Conservation (phyloP, 164 flowering plant species). For the Tinospora cordifolia region DNA sequence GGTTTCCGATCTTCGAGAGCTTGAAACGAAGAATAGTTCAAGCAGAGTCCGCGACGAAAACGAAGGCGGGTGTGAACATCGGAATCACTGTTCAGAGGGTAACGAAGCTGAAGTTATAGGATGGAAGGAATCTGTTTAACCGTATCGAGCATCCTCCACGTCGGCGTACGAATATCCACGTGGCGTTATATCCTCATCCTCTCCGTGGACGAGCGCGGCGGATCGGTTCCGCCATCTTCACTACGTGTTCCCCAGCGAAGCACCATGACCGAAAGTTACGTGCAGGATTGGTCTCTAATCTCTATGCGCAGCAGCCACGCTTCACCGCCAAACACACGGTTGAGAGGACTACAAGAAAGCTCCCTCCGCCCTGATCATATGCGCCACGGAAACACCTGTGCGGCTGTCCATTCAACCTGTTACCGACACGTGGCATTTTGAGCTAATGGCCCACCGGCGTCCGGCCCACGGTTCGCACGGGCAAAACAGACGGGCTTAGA, state of each 20-base stretch:
- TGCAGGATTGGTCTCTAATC: background rate
- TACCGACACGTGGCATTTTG: too few relatives aligned
- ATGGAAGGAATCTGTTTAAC: background rate
- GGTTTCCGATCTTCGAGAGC: background rate
- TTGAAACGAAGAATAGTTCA: background rate
- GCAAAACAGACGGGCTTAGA: too few relatives aligned
- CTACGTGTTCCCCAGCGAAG: background rate
- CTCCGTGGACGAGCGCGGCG: constrained; percentile 7
- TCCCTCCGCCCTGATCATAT: too few relatives aligned
- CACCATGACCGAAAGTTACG: background rate
- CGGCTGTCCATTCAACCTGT: too few relatives aligned
- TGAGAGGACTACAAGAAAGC: too few relatives aligned
- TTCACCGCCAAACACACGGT: too few relatives aligned
- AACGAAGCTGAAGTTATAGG: background rate
- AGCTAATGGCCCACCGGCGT: too few relatives aligned
- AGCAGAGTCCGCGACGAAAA: background rate
- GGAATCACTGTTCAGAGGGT: constrained; percentile 4
- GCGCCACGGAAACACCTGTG: too few relatives aligned
- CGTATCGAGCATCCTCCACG: constrained; percentile 6
- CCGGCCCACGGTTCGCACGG: too few relatives aligned
- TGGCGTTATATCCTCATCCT: background rate
- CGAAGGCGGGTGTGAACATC: constrained; percentile 17
- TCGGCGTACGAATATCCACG: constrained; percentile 1
- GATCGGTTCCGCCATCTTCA: constrained; percentile 6
- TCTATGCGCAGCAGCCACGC: too few relatives aligned